Evolutionary conservation across 768 basidiomycete genomes (phyloP), one percentile per base, ranked within the genome.

Genomic region (Macrolepiota albuminosa): DNA sequence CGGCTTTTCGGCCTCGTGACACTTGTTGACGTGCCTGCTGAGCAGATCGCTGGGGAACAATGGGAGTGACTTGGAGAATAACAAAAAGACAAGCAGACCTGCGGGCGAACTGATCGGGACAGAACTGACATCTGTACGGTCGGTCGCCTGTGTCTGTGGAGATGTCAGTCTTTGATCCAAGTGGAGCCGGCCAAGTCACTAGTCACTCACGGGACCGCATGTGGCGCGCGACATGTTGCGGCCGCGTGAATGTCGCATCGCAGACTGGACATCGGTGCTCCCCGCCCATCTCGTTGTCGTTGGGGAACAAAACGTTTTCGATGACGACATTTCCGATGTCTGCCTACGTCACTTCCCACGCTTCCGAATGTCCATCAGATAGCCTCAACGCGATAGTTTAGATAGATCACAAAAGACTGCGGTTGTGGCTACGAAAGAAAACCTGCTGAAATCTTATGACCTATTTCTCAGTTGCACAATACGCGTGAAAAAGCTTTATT

Each of bases 261-360:
- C 91, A 93, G 9, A 93, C 91, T 13, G 91, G 86, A 70, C 92
- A 93, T 72, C 86, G 87, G 80, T 91, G 89, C 73, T 91, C 88
- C 48, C 88, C 88, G 63, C 81, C 89, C 88, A 91, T 90, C 39
- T 36, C 34, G 37, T 57, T 48, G 29, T 31, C 39, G 57, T 57
- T 40, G 29, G 29, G 43, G 37, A 37, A 16, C 37, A 42, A 51
- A 14, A 21, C 48, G 29, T 18, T 34, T 13, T 3, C 37, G 7
- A 57, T 57, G 57, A 57, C 57, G 57, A 57, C 57, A 57, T 57
- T 21, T 21, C 14, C 45, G 11, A 34, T 43, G 26, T 21, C 13
- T 10, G 4, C 26, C 16, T 57, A 57, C 57, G 57, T 57, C 57
- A 57, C 39, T 57, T 57, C 57, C 57, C 57, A 57, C 57, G 57